phyloP scores from a whole-genome alignment of 768 basidiomycete species.

The Leccinum arenicola region DNA sequence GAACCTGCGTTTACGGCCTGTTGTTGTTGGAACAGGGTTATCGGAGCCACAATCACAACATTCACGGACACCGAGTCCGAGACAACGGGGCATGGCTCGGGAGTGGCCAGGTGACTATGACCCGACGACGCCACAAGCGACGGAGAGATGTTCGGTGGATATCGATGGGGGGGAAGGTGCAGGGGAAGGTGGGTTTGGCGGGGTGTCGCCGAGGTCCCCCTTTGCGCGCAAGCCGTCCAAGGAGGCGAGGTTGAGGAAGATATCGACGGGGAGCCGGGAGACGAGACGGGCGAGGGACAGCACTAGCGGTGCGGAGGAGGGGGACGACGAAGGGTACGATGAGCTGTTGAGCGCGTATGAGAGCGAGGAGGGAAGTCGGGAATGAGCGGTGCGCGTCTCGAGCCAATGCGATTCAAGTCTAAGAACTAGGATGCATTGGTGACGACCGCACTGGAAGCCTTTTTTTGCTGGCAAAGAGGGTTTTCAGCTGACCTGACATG shows the following conservation, averaged over 20 bases:
- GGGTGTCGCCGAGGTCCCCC: constrained; percentile 24
- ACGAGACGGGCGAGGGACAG: constrained; percentile 48
- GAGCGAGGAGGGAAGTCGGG: constrained; percentile 57
- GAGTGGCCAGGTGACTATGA: constrained; percentile 57
- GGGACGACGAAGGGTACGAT: constrained; percentile 74
- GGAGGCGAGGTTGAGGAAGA: constrained; percentile 42
- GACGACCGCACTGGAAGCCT: not conserved
- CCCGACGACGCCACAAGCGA: constrained; percentile 53
- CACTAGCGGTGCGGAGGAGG: constrained; percentile 57
- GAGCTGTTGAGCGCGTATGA: constrained; percentile 80
- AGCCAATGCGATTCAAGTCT: not conserved
- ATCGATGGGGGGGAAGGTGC: constrained; percentile 5
- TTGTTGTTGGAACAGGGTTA: constrained; percentile 6
- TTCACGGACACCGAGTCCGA: constrained; percentile 42
- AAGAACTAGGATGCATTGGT: not conserved
- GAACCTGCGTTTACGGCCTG: constrained; percentile 43
- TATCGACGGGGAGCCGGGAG: constrained; percentile 42
- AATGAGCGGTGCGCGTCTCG: constrained; percentile 14
- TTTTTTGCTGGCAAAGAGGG: constrained; percentile 3
- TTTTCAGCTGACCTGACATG: not conserved
- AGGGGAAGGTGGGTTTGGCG: not conserved
- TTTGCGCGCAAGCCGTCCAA: constrained; percentile 29
- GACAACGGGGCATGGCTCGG: constrained; percentile 46
- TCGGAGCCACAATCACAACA: constrained; percentile 26
- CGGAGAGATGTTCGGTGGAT: constrained; percentile 42